Evolutionary conservation across 768 basidiomycete genomes (phyloP), one percentile per base, ranked within the genome.

Genomic region (Tylopilus sp.): DNA sequence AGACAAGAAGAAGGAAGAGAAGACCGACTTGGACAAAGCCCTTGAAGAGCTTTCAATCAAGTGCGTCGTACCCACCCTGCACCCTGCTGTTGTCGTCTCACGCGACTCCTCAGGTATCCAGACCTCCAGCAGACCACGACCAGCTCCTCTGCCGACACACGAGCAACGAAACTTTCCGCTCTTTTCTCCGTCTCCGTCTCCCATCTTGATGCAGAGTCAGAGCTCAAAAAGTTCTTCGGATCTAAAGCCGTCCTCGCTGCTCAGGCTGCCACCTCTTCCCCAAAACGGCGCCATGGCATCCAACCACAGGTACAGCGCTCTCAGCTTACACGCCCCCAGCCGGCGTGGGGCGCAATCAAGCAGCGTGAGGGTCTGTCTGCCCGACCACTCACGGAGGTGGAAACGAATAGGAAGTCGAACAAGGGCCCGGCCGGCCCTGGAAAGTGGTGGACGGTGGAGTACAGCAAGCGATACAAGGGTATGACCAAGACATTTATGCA

Each of bases 191-290:
- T 95, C n/a, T 91, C 90, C 1, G 74, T 86, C 1, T 74, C 85
- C 36, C 78, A 91, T 59, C 81, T 99, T 15, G 93, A 98, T 56
- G 77, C 85, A 11, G 93, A 95, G 52, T 86, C 87, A 0, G 97
- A 99, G 65, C 80, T 98, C 71, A 84, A 88, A 49, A 86, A 84
- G 56, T 95, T 98, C 77, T 99, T 99, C 64, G 95, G 95, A 2
- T 80, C 90, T 18, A 89, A 86, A 61, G 94, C 97, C 51, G 80
- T 98, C 9, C 74, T 76, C n/a, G 81, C 86, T 2, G 77, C 75
- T 25, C 81, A 80, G 66, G 66, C 69, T 18, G 57, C 69, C 12
- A 58, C 60, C 3, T 48, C 76, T 3, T 64, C 73, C 1, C 66
- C 75, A 3, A 64, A 69, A 50, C 61, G 70, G 46, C 64, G 79